Base-by-base conservation (phyloP, 495 filamentous ascomycete species). In the Bacidia rubella region DNA sequence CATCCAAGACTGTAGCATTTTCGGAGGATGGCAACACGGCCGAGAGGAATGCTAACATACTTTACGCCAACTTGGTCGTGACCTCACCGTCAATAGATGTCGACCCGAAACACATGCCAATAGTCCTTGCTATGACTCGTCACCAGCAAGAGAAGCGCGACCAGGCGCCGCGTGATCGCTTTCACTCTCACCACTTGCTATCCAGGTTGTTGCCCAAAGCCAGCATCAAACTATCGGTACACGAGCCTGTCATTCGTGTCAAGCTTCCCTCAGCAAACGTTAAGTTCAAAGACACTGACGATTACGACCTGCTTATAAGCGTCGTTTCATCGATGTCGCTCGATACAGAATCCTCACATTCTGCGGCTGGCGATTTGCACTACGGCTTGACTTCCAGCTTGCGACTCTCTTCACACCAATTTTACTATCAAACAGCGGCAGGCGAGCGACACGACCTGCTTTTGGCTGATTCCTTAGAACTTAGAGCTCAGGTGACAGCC, bases 81-180 rank as follows among this genome's bases (percentile, higher is more conserved):
- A 99, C 92, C 4, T 99, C 92, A 15, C 92, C 92, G 4, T 94
- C 93, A 1, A 70, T 97, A 39, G 92, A 99, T 65, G 69, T 99
- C n/a, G 87, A 95, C 66, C 90, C 93, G 3, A 83, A 85, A 50
- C 90, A 96, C 70, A 73, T 96, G 35, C 90, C 92, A 4, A 75
- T 95, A 22, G 67, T 96, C 15, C 64, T 94, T 40, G 83, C 86
- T n/a, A 67, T 97, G 52, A 67, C 82, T 32, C 79, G 79, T 53
- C 68, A 68, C 19, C 76, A 71, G 46, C 75, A 79, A 4, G 77
- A 73, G 24, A 54, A 74, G 1, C 61, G 72, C 23, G 73, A 74
- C 21, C 56, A 59, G 20, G 71, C 72, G 21, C 66, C 65, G 17
- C 67, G 62, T 41, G 72, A 65, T 35, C 17, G 44, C 7, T 24